phyloP scores from a whole-genome alignment of 768 basidiomycete genomes.

The Rhodotorula sphaerocarpa region DNA sequence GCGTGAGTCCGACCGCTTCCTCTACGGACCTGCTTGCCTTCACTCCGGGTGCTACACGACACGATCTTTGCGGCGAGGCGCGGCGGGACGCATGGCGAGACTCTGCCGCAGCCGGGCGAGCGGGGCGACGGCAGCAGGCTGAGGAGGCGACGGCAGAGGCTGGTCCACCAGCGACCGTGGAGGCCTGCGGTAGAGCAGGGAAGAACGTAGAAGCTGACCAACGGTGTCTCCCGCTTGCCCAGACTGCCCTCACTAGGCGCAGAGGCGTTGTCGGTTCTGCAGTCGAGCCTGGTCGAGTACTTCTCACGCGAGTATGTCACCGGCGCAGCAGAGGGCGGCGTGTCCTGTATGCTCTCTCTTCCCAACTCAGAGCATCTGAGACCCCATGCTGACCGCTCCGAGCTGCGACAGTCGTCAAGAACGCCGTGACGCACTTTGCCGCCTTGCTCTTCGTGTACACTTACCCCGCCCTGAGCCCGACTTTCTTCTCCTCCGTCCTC shows the following conservation, averaged over 20 bases:
- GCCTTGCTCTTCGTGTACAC: conserved; percentile 80
- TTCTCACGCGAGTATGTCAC: conserved; percentile 30
- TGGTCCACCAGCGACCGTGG: no score
- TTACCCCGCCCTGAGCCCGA: conserved; percentile 75
- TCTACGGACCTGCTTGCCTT: no score
- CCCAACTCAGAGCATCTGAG: not conserved
- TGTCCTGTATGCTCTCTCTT: conserved; percentile 21
- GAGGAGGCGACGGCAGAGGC: no score
- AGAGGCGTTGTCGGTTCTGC: conserved; percentile 28
- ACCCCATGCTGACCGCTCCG: no score
- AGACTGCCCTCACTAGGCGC: conserved; percentile 26
- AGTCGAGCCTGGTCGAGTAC: conserved; percentile 30
- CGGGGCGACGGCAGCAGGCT: no score
- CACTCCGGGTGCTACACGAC: no score
- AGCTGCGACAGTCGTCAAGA: conserved; percentile 29
- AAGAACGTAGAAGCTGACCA: no score
- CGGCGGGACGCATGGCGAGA: no score
- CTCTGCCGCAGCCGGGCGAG: no score
- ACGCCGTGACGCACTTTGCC: conserved; percentile 65
- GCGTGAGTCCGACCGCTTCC: conserved; percentile 22
- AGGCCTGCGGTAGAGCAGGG: no score
- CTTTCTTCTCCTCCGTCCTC: conserved; percentile 72
- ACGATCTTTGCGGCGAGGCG: no score
- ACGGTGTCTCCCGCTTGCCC: no score
- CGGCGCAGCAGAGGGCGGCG: conserved; percentile 32